Evolutionary conservation across 1,284 basidiomycete species (phyloP), one percentile per base, ranked within the genome.

Genomic region (Xanthoconium separans): DNA sequence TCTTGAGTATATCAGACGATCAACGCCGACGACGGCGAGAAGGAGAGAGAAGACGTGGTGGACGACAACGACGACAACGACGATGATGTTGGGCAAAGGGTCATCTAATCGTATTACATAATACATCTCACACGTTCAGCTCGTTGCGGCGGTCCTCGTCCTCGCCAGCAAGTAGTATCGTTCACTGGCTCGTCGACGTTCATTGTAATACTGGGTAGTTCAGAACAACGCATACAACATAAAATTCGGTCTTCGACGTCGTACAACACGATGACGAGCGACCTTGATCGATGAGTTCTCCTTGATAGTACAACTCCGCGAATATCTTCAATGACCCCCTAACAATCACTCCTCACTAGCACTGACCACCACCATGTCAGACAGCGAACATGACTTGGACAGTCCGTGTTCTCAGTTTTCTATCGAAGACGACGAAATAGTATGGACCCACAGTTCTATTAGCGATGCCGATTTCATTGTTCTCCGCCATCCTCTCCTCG

Each of bases 71-170:
- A 65, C 63, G 65, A 63, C 70, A 65, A 65, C 64, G 65, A 63
- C 62, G 67, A 61, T 63, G 55, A 63, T 53, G 65, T 65, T 74
- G 75, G 75, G 74, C 75, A 74, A 61, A 76, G 74, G 75, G 74
- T 64, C 59, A 72, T 73, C 70, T 70, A 72, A 70, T 71, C 68
- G 50, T 57, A 68, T 72, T 71, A 69, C 40, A 34, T 68, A 72
- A 72, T 54, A 53, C 27, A 31, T 58, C 53, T 71, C 67, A 46
- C 65, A 60, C 61, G 54, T 64, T 65, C 47, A 44, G 8, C 18
- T 16, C 39, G 20, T 29, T 16, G 16, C 9, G 4, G 9, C 18
- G 13, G 12, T 30, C 24, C 42, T 7, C n/a, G 8, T 24, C 37
- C 12, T 24, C 27, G 34, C 13, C 7, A 2, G 16, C 33, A 22